phyloP scores from a whole-genome alignment of 2,329 filamentous ascomycete genomes.

The Hypoxylon sp. region DNA sequence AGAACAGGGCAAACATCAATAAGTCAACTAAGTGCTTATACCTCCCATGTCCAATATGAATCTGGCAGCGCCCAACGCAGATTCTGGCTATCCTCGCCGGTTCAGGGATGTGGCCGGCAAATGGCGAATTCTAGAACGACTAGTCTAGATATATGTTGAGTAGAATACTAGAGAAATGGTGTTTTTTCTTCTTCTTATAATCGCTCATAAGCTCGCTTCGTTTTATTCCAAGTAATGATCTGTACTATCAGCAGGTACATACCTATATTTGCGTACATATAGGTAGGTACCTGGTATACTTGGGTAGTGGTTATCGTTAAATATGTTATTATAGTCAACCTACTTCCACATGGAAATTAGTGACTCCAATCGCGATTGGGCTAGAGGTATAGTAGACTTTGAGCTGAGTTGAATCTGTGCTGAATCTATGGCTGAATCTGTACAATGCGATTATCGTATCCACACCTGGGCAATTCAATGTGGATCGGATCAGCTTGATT shows the following conservation, averaged over 20 bases:
- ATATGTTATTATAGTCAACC: not conserved
- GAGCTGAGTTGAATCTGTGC: not conserved
- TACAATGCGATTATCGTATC: not conserved
- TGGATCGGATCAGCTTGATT: not conserved
- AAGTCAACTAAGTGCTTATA: constrained; percentile 26
- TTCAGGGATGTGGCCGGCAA: constrained; percentile 9
- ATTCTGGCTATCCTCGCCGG: constrained; percentile 13
- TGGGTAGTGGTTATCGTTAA: not conserved
- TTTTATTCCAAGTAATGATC: not conserved
- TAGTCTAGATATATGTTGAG: not conserved
- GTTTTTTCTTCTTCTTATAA: not conserved
- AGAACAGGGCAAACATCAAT: constrained; percentile 23
- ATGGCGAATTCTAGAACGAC: not conserved
- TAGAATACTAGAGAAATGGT: not conserved
- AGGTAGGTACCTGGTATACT: not conserved
- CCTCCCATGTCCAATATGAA: constrained; percentile 35
- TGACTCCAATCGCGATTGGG: not conserved
- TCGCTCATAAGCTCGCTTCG: constrained; percentile 4
- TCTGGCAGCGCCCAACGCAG: constrained; percentile 34
- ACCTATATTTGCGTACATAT: too few species aligned
- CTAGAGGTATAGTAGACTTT: not conserved
- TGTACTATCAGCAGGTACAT: too few species aligned
- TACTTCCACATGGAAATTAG: not conserved
- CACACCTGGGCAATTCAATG: constrained; percentile 1
- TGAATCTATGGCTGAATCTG: not conserved